Conservation (phyloP, 306 rosid species). For the Fragaria iinumae region DNA sequence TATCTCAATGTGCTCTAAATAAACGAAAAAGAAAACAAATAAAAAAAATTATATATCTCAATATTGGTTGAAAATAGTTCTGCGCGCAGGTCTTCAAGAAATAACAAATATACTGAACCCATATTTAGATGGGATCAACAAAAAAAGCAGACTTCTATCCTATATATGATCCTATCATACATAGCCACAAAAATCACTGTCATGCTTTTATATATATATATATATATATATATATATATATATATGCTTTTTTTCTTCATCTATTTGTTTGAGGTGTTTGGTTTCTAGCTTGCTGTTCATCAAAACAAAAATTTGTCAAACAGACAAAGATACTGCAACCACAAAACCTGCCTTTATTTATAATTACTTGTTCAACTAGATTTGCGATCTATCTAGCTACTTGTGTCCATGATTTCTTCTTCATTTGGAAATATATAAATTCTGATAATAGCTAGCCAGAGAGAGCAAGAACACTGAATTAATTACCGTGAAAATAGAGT, state of each 20-base stretch:
- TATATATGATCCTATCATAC: neutral
- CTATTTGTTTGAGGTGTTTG: constrained; percentile 5
- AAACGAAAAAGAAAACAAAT: neutral
- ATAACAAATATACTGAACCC: neutral
- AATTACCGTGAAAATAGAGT: constrained; percentile 83
- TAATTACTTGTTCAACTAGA: neutral
- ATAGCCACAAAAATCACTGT: constrained; percentile 23
- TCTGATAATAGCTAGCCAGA: neutral
- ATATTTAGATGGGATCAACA: neutral
- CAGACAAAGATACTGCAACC: neutral
- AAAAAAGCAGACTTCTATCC: neutral
- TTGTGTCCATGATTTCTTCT: neutral
- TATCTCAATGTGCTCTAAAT: neutral
- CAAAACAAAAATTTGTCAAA: neutral
- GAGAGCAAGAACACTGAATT: neutral
- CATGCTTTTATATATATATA: constrained; percentile 12
- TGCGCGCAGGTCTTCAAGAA: neutral
- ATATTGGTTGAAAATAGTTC: neutral
- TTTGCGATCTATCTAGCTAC: neutral
- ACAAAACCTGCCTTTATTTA: neutral
- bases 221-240: no score
- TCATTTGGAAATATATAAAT: neutral
- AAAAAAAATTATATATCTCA: neutral
- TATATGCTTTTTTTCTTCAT: neutral
- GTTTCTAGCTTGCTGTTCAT: neutral